These are phyloP conservation scores for Botryotinia convoluta DNA, from an alignment of 2,329 filamentous ascomycete species.

Conservation along the genomic window DNA sequence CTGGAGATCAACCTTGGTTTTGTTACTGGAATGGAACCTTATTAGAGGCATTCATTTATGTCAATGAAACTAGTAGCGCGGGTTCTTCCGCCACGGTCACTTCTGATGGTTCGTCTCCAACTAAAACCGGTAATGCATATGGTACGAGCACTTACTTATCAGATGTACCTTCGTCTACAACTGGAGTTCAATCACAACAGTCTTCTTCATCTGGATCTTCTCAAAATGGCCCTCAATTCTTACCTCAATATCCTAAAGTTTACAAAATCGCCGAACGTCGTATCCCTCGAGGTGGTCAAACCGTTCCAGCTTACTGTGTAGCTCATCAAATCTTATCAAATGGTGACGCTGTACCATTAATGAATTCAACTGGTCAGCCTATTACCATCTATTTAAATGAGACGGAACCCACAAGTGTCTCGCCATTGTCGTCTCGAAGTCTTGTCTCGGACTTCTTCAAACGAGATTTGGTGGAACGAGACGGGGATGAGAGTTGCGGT, in stretches of 20 bases:
- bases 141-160: constrained; percentile 20
- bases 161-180: constrained; percentile 35
- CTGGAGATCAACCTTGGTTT: constrained; percentile 65
- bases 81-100: constrained; percentile 31
- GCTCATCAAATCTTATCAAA: constrained; percentile 59
- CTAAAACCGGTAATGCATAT: neutral
- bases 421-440: constrained; percentile 21
- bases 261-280: constrained; percentile 67
- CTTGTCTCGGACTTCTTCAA: neutral
- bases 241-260: constrained; percentile 51
- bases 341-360: constrained; percentile 37
- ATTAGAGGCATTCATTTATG: constrained; percentile 65
- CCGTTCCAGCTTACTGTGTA: constrained; percentile 58
- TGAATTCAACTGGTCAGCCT: constrained; percentile 32
- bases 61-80: constrained; percentile 42
- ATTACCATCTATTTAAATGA: constrained; percentile 35
- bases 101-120: constrained; percentile 4
- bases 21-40: constrained; percentile 68
- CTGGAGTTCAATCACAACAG: neutral
- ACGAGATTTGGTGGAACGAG: constrained; percentile 7
- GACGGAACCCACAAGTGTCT: constrained; percentile 28
- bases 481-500: constrained; percentile 17
- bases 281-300: constrained; percentile 28
- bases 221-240: constrained; percentile 28
- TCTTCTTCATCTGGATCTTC: constrained; percentile 23